Conservation (phyloP, 192 early-diverging fungal species). For the Coemansia aciculifera region DNA sequence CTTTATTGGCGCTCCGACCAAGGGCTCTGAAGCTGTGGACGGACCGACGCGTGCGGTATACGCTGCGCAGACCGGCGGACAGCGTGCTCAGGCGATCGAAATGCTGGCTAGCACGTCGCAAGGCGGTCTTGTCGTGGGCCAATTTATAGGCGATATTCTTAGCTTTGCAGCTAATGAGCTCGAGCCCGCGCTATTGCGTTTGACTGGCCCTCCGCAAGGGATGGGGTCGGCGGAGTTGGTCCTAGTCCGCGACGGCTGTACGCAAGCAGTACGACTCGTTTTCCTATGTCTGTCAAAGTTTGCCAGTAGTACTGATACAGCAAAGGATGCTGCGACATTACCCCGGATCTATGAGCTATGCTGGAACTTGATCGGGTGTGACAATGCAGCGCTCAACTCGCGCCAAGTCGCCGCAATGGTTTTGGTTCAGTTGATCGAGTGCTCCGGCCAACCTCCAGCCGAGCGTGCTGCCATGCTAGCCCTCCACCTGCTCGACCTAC, state of each 20-base stretch:
- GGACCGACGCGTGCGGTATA: slow-evolving; percentile 11
- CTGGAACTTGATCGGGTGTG: slow-evolving; percentile 33
- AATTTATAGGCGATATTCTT: slow-evolving; percentile 35
- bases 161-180: slow-evolving; percentile 24
- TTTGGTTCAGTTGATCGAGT: slow-evolving; percentile 37
- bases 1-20: slow-evolving; percentile 21
- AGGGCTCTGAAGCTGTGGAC: slow-evolving; percentile 11
- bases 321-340: slow-evolving; percentile 5
- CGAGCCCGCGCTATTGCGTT: slow-evolving; percentile 11
- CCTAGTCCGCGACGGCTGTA: slow-evolving; percentile 37
- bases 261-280: slow-evolving; percentile 37
- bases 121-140: slow-evolving; percentile 24
- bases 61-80: slow-evolving; percentile 18
- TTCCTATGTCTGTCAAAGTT: slow-evolving; percentile 36
- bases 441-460: slow-evolving; percentile 21
- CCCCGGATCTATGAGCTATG: slow-evolving; percentile 25
- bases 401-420: slow-evolving; percentile 53
- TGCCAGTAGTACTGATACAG: slow-evolving; percentile 1
- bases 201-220: slow-evolving; percentile 12
- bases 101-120: slow-evolving; percentile 32
- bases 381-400: slow-evolving; percentile 32
- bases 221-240: slow-evolving; percentile 38
- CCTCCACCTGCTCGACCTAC: slow-evolving; percentile 24
- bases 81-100: slow-evolving; percentile 41
- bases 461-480: slow-evolving; percentile 28